Evolutionary conservation across 768 basidiomycete species (phyloP).

Genomic region (Heimioporus sp.): DNA sequence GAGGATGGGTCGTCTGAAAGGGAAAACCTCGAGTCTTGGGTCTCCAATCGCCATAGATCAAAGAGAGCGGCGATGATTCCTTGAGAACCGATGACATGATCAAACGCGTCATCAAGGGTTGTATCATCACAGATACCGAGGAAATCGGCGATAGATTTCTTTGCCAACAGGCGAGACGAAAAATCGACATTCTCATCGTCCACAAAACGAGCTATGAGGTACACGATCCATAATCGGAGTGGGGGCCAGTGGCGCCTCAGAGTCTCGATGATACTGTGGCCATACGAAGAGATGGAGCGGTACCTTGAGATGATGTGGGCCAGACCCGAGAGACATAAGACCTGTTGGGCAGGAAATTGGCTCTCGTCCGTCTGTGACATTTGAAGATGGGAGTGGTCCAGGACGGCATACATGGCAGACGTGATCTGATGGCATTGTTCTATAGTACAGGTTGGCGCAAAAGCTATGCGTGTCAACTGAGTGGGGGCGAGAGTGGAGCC

Average conservation of each 20-base stretch:
- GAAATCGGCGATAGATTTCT: constrained; percentile 18
- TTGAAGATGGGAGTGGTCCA: constrained; percentile 20
- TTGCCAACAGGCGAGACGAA: constrained; percentile 21
- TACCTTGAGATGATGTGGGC: constrained; percentile 10
- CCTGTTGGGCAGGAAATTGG: constrained; percentile 19
- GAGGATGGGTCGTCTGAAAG: constrained; percentile 1
- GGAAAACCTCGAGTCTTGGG: constrained; percentile 18
- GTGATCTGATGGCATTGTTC: constrained; percentile 16
- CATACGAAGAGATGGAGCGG: background rate
- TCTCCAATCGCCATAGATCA: constrained; percentile 28
- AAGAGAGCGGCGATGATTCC: constrained; percentile 21
- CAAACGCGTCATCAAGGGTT: constrained; percentile 17
- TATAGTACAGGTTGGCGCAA: constrained; percentile 14
- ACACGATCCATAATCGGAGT: constrained; percentile 25
- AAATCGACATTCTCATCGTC: constrained; percentile 17
- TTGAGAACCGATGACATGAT: constrained; percentile 13
- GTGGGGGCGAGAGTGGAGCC: constrained; percentile 21
- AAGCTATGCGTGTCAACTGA: constrained; percentile 19
- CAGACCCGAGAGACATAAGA: constrained; percentile 15
- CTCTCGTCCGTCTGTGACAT: constrained; percentile 6
- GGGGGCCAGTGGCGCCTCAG: constrained; percentile 17
- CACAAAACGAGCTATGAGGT: constrained; percentile 22
- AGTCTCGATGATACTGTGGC: background rate
- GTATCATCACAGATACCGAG: constrained; percentile 16
- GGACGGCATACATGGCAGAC: constrained; percentile 17